Evolutionary conservation across 441 rosid genomes (phyloP).

Genomic region (Daphne laureola): DNA sequence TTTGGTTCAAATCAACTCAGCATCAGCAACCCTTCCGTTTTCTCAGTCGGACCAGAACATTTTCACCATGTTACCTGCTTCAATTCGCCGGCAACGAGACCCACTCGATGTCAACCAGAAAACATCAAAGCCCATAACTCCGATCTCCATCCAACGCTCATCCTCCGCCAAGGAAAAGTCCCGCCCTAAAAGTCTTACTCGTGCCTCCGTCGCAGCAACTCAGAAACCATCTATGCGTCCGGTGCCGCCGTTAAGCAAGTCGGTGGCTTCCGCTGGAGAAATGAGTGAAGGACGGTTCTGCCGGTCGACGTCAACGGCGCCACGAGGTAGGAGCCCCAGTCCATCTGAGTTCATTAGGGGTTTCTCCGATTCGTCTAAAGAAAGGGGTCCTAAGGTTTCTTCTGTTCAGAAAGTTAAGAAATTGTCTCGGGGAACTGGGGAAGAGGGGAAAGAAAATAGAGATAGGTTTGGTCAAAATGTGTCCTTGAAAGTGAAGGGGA

Average conservation of each 20-base stretch:
- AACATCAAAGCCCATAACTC: conserved; percentile 36
- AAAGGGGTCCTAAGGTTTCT: conserved; percentile 21
- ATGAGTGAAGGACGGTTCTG: conserved; percentile 33
- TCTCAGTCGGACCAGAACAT: too few species aligned
- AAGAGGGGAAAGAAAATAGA: conserved; percentile 28
- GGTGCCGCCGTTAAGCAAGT: conserved; percentile 53
- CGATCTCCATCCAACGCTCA: conserved; percentile 37
- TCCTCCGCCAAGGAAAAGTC: conserved; percentile 52
- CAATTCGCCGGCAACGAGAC: conserved; percentile 53
- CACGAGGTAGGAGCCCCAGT: conserved; percentile 86
- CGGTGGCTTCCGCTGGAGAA: conserved; percentile 24
- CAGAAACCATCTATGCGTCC: conserved; percentile 54
- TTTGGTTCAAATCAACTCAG: too few species aligned
- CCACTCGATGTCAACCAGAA: conserved; percentile 32
- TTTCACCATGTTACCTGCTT: conserved; percentile 43
- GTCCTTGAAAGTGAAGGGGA: conserved; percentile 26
- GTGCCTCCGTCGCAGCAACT: conserved; percentile 22
- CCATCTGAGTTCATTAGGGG: conserved; percentile 73
- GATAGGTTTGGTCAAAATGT: conserved; percentile 19
- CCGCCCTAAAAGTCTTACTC: conserved; percentile 17
- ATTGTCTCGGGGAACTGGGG: conserved; percentile 14
- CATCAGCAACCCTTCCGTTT: too few species aligned
- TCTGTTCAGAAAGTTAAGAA: conserved; percentile 12
- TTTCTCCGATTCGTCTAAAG: conserved; percentile 44
- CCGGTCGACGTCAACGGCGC: conserved; percentile 48